Percentiles rank a stretch among this genome's conserved stretches.
These are phyloP conservation scores for Fusarium irregulare DNA, from an alignment of 2,329 filamentous ascomycete species.

Conservation along the genomic window DNA sequence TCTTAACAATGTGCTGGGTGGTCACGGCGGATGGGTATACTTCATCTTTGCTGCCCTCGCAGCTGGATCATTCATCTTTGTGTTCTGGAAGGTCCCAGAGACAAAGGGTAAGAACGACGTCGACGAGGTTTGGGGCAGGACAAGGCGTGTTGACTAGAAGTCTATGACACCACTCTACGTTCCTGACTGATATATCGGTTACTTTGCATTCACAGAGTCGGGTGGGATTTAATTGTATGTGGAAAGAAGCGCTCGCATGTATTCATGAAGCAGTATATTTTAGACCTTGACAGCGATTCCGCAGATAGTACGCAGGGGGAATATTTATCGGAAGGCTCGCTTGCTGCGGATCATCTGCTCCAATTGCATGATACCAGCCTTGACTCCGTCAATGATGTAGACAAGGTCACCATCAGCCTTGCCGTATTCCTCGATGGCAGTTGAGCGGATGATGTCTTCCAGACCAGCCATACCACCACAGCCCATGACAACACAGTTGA, in stretches of 20 bases:
- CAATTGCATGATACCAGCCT: slow-evolving; percentile 73
- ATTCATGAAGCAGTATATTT: slow-evolving; percentile 5
- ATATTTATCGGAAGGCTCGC: slow-evolving; percentile 51
- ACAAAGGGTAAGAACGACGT: slow-evolving; percentile 85
- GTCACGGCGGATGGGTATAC: slow-evolving; percentile 86
- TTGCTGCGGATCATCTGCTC: slow-evolving; percentile 64
- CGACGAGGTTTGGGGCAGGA: slow-evolving; percentile 91
- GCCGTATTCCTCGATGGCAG: slow-evolving; percentile 73
- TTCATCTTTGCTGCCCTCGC: slow-evolving; percentile 89
- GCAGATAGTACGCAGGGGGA: slow-evolving; percentile 10
- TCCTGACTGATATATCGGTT: background rate
- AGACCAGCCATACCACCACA: slow-evolving; percentile 93
- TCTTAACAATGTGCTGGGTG: slow-evolving; percentile 72
- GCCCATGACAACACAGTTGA: slow-evolving; percentile 80
- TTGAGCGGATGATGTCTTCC: slow-evolving; percentile 78
- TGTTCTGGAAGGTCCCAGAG: slow-evolving; percentile 82
- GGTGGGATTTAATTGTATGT: background rate
- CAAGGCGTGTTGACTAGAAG: slow-evolving; percentile 62
- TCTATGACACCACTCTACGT: background rate
- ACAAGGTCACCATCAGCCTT: slow-evolving; percentile 65
- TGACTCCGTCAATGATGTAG: slow-evolving; percentile 83
- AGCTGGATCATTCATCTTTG: slow-evolving; percentile 74
- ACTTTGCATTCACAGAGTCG: background rate
- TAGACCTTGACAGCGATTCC: slow-evolving; percentile 9
- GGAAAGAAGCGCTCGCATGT: background rate